A percentile compares a stretch with the other conserved stretches of the same genome.
Conservation (phyloP, 768 basidiomycete genomes). For the Trametes cubensis region DNA sequence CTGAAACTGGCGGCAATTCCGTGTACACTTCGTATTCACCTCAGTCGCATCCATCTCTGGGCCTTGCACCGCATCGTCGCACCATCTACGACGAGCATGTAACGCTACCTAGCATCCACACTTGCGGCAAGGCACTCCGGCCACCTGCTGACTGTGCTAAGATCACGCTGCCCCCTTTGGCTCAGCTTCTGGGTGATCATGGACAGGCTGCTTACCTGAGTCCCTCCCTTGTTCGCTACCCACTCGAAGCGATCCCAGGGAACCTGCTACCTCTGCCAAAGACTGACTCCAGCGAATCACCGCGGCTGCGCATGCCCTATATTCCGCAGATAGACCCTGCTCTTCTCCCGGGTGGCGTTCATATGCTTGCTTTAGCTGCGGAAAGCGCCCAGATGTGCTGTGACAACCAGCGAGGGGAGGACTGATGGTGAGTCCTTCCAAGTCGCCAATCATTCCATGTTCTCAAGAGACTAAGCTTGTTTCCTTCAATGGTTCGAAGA, state of each 20-base stretch:
- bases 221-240: not conserved
- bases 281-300: not conserved
- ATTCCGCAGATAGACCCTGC: slow-evolving; percentile 22
- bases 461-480: too few relatives aligned
- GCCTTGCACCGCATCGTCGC: not conserved
- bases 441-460: too few relatives aligned
- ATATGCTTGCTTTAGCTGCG: slow-evolving; percentile 10
- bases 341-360: slow-evolving; percentile 15
- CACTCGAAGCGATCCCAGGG: slow-evolving; percentile 1
- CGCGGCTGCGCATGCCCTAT: not conserved
- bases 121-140: not conserved
- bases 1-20: too few relatives aligned
- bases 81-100: not conserved
- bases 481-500: too few relatives aligned
- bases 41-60: not conserved
- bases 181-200: slow-evolving; percentile 7
- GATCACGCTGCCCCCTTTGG: slow-evolving; percentile 13
- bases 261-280: not conserved
- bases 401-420: too few relatives aligned
- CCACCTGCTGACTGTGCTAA: not conserved
- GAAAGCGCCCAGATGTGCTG: not conserved
- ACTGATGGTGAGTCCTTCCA: too few relatives aligned
- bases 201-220: not conserved
- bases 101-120: slow-evolving; percentile 14
- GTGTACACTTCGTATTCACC: too few relatives aligned